Evolutionary conservation across 345 rosid genomes (phyloP).

Genomic region (Anastatica hierochuntica): DNA sequence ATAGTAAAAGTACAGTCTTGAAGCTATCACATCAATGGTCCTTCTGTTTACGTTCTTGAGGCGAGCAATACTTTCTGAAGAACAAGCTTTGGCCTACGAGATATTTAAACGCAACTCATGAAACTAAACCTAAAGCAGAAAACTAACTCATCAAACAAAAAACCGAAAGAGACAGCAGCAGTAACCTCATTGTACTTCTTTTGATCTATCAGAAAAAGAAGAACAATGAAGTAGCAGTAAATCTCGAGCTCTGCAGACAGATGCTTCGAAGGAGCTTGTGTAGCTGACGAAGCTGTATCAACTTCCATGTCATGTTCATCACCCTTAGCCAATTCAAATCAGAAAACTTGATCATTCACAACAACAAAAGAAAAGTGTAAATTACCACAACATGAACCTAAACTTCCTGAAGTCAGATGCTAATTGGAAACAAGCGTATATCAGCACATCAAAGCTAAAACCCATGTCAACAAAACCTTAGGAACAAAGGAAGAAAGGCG

Average conservation of each 20-base stretch:
- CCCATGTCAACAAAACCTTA: conserved; percentile 29
- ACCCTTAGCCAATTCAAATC: background rate
- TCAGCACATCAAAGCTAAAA: background rate
- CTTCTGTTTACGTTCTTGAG: conserved; percentile 62
- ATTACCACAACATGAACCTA: background rate
- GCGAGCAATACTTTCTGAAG: conserved; percentile 62
- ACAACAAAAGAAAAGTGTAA: background rate
- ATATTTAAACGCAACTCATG: background rate
- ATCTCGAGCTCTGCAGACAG: conserved; percentile 65
- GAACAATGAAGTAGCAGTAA: conserved; percentile 57
- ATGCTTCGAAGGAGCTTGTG: conserved; percentile 45
- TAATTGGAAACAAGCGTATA: background rate
- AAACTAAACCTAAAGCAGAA: background rate
- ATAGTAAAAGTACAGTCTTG: conserved; percentile 67
- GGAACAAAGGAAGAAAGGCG: conserved; percentile 49
- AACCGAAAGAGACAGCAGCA: background rate
- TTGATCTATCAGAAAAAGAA: conserved; percentile 72
- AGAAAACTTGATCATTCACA: background rate
- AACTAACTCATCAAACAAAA: background rate
- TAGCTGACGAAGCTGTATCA: conserved; percentile 53
- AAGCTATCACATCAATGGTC: conserved; percentile 74
- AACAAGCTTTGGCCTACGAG: conserved; percentile 79
- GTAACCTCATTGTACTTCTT: conserved; percentile 59
- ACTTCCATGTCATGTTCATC: conserved; percentile 89
- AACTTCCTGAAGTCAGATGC: background rate